Base-by-base conservation (phyloP, 495 filamentous ascomycete genomes). In the Penicillium cinerascens region DNA sequence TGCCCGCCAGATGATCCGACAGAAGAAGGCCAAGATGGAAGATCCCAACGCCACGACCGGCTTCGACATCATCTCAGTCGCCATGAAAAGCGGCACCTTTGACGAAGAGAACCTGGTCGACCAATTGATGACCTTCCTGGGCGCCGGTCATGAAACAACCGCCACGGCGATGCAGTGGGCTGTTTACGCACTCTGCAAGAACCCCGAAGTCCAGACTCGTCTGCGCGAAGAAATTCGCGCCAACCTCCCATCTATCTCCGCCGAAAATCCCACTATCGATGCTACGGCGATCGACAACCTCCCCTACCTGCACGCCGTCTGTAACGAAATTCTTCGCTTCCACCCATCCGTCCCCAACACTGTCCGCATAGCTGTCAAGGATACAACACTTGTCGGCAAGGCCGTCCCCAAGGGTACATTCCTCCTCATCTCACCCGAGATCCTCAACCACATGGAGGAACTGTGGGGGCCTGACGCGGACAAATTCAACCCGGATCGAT, bases 81-180 rank as follows among this genome's bases (percentile, higher is more conserved):
- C 92, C 18, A 67, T 96, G 21, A 79, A 87, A 50, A 87, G 82
- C 18, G 88, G 86, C 36, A 82, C 54, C 3, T 95, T 95, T 65
- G 78, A 75, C 23, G 88, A 92, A 44, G 87, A 91, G 27, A 85
- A 88, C 46, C 83, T 96, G 21, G 76, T 89, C 37, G 89, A 96
- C 64, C 92, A 97, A 64, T 80, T 93, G 65, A 95, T 96, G 91
- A 97, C 92, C 2, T 96, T 97, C 74, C 83, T 96, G 3, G 87
- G 86, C 0, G 92, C 92, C 0, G 92, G 92, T 16, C 92, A 97
- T 65, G 92, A 95, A 73, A 87, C 84, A 7, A 87, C 84, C 7
- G 74, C 84, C 2, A 70, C 79, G 5, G 75, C 82, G 10, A 67
- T 87, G 54, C 76, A 76, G 43, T 87, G 84, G 84, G 76, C 80